Conservation (phyloP, 2,329 filamentous ascomycete genomes). For the Chaetomium sp. region DNA sequence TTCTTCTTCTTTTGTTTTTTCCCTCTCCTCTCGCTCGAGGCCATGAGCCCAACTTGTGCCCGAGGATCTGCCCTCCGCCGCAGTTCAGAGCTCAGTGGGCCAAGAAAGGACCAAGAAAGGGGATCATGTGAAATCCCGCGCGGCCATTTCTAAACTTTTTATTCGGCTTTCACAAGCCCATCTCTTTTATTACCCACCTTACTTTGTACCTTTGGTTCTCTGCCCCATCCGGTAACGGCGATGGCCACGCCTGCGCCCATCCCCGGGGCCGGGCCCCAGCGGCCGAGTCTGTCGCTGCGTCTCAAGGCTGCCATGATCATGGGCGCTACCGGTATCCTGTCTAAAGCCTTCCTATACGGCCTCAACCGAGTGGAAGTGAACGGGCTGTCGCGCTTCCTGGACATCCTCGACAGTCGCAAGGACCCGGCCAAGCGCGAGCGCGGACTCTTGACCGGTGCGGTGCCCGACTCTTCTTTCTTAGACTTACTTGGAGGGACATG, state of each 20-base stretch:
- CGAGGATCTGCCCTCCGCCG: no score
- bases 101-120: no score
- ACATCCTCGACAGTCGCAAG: constrained; percentile 65
- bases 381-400: constrained; percentile 69
- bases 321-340: constrained; percentile 64
- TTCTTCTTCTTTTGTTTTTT: no score
- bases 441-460: constrained; percentile 75
- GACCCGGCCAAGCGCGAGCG: constrained; percentile 60
- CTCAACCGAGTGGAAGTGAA: constrained; percentile 69
- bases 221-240: not conserved
- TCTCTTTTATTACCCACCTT: not conserved
- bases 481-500: no score
- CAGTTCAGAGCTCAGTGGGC: no score
- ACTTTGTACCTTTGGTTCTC: not conserved
- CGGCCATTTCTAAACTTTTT: no score
- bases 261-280: constrained; percentile 19
- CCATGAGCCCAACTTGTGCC: no score
- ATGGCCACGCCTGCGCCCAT: constrained; percentile 19
- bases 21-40: no score
- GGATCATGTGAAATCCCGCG: no score
- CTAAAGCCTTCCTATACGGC: constrained; percentile 66
- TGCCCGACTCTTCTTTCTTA: no score
- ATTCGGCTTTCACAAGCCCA: no score
- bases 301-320: constrained; percentile 67
- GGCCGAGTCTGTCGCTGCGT: constrained; percentile 63